Conservation (phyloP, 2,329 filamentous ascomycete species). For the Colletotrichum agaves region DNA sequence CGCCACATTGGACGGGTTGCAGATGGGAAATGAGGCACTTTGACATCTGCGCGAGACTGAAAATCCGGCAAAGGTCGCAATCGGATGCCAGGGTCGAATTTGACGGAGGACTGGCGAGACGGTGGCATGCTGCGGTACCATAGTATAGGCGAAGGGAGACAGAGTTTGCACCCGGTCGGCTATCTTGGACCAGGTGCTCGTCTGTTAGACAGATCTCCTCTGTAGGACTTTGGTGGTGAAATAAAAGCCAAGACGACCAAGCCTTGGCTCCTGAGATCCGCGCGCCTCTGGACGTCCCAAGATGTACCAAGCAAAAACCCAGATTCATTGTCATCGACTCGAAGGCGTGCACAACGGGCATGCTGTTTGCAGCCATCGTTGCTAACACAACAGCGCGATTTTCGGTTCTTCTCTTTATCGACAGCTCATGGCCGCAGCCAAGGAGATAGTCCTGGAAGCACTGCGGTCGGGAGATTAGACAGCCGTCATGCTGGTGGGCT, state of each 20-base stretch:
- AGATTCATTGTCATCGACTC: constrained; percentile 30
- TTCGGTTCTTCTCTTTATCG: not conserved
- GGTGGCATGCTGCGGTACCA: not conserved
- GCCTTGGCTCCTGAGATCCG: constrained; percentile 32
- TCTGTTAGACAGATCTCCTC: not conserved
- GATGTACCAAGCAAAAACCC: constrained; percentile 14
- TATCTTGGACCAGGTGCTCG: constrained; percentile 15
- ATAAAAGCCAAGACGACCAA: constrained; percentile 14
- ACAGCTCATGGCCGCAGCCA: not conserved
- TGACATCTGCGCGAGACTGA: constrained; percentile 7
- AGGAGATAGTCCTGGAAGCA: constrained; percentile 1
- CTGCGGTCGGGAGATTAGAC: not conserved
- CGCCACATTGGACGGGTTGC: constrained; percentile 28
- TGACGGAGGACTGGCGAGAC: not conserved
- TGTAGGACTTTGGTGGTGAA: not conserved
- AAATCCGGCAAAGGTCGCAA: not conserved
- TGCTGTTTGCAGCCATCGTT: not conserved
- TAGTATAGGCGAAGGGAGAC: not conserved
- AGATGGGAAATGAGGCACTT: constrained; percentile 28
- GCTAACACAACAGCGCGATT: not conserved
- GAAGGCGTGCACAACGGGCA: not conserved
- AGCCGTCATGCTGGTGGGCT: not conserved
- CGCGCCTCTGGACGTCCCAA: constrained; percentile 20
- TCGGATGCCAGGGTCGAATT: not conserved
- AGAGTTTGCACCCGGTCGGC: constrained; percentile 18